Evolutionary conservation across 768 basidiomycete genomes (phyloP), one percentile per base, ranked within the genome.

Genomic region (Rhodotorula babjevae): DNA sequence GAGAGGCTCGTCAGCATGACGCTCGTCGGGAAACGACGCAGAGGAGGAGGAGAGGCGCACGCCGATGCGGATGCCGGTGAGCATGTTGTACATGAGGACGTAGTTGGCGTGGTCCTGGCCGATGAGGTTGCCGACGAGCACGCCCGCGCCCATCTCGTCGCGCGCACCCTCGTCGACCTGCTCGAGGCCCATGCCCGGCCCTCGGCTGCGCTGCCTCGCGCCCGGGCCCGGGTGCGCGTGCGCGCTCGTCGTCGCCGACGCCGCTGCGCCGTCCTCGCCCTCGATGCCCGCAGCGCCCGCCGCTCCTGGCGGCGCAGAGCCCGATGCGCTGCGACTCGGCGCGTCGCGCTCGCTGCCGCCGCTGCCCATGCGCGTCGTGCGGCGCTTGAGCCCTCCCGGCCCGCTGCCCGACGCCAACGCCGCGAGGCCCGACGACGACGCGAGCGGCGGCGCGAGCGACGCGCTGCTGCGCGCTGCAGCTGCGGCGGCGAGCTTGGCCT

Each of bases 61-160:
- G 42, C 89, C 94, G 77, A 93, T 93, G 55, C 96, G 87, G 72
- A 99, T 99, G 10, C 96, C 96, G 9, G 96, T 99, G 78, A 99
- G 85, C 96, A 99, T 99, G 84, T 99, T 98, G 84, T 98, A 99
- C 96, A 98, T 98, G 79, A 99, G 83, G 69, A 98, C 91, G 77
- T 97, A 99, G 83, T 99, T 99, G 81, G 90, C 94, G 82, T 99
- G 96, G 78, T 88, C 95, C 80, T 97, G 94, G n/a, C 93, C 92
- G 75, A 99, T 96, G 76, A 98, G 83, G 80, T 98, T 98, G 1
- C 96, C 96, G 0, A 97, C 91, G 21, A 94, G 82, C 9, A 89
- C 88, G 65, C 80, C 82, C 42, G 85, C 82, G 61, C 87, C 57
- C 11, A 44, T 42, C 23, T 61, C 58, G 25, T 61, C 42, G 49